Evolutionary conservation across 306 rosid species (phyloP).

Genomic region (Dalbergia cultrata): DNA sequence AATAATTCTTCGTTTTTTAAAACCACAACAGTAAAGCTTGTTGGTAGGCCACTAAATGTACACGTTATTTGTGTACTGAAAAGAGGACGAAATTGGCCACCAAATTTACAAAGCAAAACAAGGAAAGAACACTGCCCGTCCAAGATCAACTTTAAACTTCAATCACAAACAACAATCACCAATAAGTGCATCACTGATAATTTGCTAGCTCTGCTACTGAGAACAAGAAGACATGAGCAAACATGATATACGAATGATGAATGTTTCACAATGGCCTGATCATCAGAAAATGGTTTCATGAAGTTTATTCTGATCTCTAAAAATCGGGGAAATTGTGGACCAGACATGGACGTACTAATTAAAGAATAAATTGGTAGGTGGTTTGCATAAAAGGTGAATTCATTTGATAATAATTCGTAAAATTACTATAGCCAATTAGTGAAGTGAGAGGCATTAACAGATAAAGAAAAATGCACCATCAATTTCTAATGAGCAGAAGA

Average conservation of each 20-base stretch:
- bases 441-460: constrained; percentile 18
- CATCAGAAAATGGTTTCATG: constrained; percentile 6
- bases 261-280: neutral
- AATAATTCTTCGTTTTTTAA: neutral
- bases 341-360: neutral
- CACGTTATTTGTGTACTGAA: neutral
- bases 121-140: neutral
- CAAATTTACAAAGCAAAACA: constrained; percentile 4
- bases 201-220: neutral
- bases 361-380: neutral
- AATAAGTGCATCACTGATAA: neutral
- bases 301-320: constrained; percentile 21
- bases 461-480: constrained; percentile 20
- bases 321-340: neutral
- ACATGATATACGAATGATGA: neutral
- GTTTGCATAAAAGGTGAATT: constrained; percentile 3
- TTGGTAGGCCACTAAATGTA: neutral
- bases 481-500: constrained; percentile 28
- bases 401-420: constrained; percentile 2
- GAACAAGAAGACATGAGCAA: neutral
- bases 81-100: neutral
- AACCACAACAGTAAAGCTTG: neutral
- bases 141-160: neutral
- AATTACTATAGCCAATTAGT: constrained; percentile 11
- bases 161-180: neutral